Conservation (phyloP, 164 flowering plant genomes). For the Akebia trifoliata region DNA sequence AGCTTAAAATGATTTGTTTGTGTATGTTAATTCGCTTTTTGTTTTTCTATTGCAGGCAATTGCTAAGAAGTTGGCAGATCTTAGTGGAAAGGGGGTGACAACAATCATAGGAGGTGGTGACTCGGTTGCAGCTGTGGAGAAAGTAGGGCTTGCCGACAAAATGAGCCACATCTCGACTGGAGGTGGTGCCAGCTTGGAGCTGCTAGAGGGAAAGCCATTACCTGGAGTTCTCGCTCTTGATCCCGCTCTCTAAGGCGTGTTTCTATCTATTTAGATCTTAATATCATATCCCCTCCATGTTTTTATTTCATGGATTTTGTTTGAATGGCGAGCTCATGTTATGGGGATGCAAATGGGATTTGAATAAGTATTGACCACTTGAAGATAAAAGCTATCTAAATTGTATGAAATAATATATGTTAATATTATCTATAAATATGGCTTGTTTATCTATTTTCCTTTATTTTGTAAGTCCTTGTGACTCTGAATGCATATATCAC, state of each 20-base stretch:
- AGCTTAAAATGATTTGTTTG: neutral
- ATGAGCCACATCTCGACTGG: constrained; percentile 68
- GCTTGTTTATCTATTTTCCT: too few relatives aligned
- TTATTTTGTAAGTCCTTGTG: too few relatives aligned
- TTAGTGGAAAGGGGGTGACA: constrained; percentile 45
- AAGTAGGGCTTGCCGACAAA: constrained; percentile 47
- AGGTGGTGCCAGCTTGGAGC: constrained; percentile 56
- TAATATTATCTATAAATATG: too few relatives aligned
- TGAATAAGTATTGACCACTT: too few relatives aligned
- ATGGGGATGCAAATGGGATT: too few relatives aligned
- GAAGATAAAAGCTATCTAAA: too few relatives aligned
- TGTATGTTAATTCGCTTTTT: neutral
- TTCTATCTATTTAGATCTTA: too few relatives aligned
- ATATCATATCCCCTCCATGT: too few relatives aligned
- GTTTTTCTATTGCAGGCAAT: constrained; percentile 26
- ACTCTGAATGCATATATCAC: too few relatives aligned
- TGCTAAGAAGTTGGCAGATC: constrained; percentile 50
- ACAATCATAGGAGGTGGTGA: constrained; percentile 67
- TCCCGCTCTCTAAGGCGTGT: constrained; percentile 1
- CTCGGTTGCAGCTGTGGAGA: constrained; percentile 62
- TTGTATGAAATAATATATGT: too few relatives aligned
- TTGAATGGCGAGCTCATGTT: too few relatives aligned
- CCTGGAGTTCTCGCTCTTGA: constrained; percentile 59
- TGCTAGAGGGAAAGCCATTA: constrained; percentile 50
- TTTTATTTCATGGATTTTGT: too few relatives aligned